Evolutionary conservation across 768 basidiomycete genomes (phyloP), one percentile per base, ranked within the genome.

Genomic region (Lactarius sp.): DNA sequence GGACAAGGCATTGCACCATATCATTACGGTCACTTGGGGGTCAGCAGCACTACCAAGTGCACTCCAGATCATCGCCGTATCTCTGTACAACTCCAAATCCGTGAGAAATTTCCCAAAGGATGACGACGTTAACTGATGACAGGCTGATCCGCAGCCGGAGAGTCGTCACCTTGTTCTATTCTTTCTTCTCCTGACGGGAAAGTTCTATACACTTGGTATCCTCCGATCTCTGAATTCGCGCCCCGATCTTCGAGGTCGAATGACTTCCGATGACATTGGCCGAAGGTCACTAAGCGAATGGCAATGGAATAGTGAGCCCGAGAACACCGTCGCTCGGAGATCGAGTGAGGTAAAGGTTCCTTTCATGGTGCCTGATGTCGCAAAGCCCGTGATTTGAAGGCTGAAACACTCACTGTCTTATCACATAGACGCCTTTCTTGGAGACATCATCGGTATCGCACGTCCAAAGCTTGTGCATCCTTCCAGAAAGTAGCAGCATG

Each of bases 181-280:
- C 66, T 83, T 83, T 68, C 73, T 79, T 39, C 69, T 83, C 18
- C 70, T 81, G 53, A 80, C 80, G 3, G 81, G 81, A 42, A 83
- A 83, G 68, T 73, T 83, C 61, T 83, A 71, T 58, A 70, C 68
- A 13, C 65, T 72, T 20, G 72, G 70, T 37, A 61, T 73, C 27
- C 55, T 71, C 33, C 73, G 70, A n/a, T 72, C 68, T 8, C 59
- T 73, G n/a, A 73, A 74, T 64, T 69, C 72, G 53, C 70, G 75
- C 51, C 64, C 67, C 14, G 57, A 61, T 53, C 67, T 75, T 60
- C 72, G 72, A 31, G 65, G 62, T 39, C 67, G 66, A 10, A 75
- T 82, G 68, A 72, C 74, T 16, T 78, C 78, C 6, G 70, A 75
- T 41, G 76, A 77, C 53, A 53, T 79, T 4, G 80, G 80, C 20